Evolutionary conservation across 352 stramenopile genomes (phyloP).

Genomic region (Pythium sukuiense): DNA sequence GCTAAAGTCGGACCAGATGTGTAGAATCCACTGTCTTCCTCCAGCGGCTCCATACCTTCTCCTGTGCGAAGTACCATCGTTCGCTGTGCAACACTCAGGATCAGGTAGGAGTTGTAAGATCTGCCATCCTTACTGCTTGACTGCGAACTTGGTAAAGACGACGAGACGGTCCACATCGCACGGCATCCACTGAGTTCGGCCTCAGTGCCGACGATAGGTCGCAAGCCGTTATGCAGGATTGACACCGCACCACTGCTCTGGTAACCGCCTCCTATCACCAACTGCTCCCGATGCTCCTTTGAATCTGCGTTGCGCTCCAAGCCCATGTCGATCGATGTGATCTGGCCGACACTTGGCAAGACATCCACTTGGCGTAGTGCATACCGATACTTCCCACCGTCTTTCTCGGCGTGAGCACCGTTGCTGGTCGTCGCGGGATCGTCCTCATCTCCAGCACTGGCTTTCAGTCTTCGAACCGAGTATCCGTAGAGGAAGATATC

Average conservation of each 20-base stretch:
- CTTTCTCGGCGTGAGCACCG: neutral
- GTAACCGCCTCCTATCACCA: conserved; percentile 76
- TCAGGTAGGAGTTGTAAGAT: conserved; percentile 77
- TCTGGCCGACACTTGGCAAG: conserved; percentile 73
- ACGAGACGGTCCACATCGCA: conserved; percentile 86
- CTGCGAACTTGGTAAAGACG: conserved; percentile 44
- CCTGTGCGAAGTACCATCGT: conserved; percentile 87
- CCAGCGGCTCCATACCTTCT: conserved; percentile 81
- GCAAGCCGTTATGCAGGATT: conserved; percentile 75
- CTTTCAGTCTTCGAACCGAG: conserved; percentile 21
- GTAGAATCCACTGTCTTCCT: conserved; percentile 85
- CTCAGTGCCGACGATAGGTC: conserved; percentile 83
- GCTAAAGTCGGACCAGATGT: conserved; percentile 76
- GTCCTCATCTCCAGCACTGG: conserved; percentile 20
- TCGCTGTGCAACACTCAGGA: conserved; percentile 75
- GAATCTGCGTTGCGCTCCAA: conserved; percentile 74
- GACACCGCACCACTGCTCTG: conserved; percentile 65
- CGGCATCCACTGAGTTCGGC: conserved; percentile 78
- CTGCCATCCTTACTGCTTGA: conserved; percentile 48
- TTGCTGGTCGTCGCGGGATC: neutral
- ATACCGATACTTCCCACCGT: conserved; percentile 37
- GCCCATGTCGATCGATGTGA: conserved; percentile 81
- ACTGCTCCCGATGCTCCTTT: conserved; percentile 74
- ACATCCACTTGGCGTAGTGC: conserved; percentile 64
- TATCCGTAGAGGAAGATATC: conserved; percentile 73